Base-by-base conservation (phyloP, 371 early-diverging fungal genomes). In the Mortierella sp. region DNA sequence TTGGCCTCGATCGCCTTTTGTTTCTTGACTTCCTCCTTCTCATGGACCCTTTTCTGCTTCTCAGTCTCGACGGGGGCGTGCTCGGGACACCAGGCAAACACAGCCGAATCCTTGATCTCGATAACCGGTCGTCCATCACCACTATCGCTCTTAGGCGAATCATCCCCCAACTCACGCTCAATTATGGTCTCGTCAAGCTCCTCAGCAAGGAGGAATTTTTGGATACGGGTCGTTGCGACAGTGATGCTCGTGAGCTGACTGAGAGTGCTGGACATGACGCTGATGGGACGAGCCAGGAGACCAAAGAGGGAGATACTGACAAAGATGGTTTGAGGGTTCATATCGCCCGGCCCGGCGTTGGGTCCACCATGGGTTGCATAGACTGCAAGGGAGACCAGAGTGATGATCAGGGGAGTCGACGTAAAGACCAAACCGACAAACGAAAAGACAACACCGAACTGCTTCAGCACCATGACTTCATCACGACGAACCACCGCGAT, bases 151-250 rank as follows among this genome's bases (percentile, higher is more conserved):
- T 39, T 24, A 24, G 50, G n/a, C n/a, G n/a, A n/a, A n/a, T n/a
- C 29, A 34, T 7, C 65, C 26, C 68, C 68, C n/a, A 68, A 45
- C 41, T 68, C 70, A 26, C 53, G 55, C 24, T 66, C 70, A 24
- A 66, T 69, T 1, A 64, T 58, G 5, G 69, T 40, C 22, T 76
- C 90, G 22, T 71, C 58, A 22, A 94, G 79, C 63, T 93, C 93
- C 65, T 91, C 93, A 16, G 89, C 87, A 29, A 80, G 77, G 67
- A 96, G 77, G 71, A 93, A 94, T 24, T 84, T 86, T 67, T 80
- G 85, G 22, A 96, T 87, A 34, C 96, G 90, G 14, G 26, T 43
- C 0, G 76, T 76, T 2, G 80, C 80, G 8, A 80, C 80, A 1
- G 55, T 64, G 55, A 80, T 58, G 16, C 76, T 73, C 11, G 68